Conservation (phyloP, 345 rosid species). For the Clarkia xantiana region DNA sequence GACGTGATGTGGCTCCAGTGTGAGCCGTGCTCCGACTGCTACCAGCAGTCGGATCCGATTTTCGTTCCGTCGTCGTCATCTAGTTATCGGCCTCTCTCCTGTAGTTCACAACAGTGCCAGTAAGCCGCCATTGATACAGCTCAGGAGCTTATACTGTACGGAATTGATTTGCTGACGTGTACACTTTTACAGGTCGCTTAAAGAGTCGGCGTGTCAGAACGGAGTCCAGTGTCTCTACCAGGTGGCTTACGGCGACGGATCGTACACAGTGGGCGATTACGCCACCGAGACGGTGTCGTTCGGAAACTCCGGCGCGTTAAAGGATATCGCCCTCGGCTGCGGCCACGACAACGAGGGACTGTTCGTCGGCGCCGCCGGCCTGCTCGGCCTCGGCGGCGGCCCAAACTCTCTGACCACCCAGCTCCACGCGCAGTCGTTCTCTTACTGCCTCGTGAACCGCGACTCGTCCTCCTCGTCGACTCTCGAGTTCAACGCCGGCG, state of each 20-base stretch:
- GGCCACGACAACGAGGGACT: constrained; percentile 1
- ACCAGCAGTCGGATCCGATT: constrained; percentile 4
- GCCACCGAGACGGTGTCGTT: constrained; percentile 12
- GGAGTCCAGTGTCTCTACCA: background rate
- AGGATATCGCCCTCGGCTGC: constrained; percentile 13
- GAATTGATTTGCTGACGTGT: background rate
- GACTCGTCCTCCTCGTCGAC: constrained; percentile 3
- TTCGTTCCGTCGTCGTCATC: constrained; percentile 13
- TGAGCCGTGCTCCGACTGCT: constrained; percentile 4
- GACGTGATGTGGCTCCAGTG: constrained; percentile 9
- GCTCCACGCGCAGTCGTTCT: constrained; percentile 4
- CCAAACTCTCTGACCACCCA: constrained; percentile 8
- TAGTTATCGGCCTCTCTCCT: constrained; percentile 9
- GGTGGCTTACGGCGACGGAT: background rate
- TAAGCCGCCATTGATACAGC: background rate
- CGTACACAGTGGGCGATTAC: constrained; percentile 5
- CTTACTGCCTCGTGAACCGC: constrained; percentile 18
- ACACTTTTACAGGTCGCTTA: background rate
- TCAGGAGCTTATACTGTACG: background rate
- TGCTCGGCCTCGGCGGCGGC: constrained; percentile 10
- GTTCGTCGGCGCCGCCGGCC: constrained; percentile 6
- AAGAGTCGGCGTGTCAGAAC: background rate
- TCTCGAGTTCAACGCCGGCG: background rate
- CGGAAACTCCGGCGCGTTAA: background rate
- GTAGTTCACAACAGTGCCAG: constrained; percentile 3